Base-by-base conservation (phyloP, 2,329 filamentous ascomycete genomes). In the Dothidotthia symphoricarpi region DNA sequence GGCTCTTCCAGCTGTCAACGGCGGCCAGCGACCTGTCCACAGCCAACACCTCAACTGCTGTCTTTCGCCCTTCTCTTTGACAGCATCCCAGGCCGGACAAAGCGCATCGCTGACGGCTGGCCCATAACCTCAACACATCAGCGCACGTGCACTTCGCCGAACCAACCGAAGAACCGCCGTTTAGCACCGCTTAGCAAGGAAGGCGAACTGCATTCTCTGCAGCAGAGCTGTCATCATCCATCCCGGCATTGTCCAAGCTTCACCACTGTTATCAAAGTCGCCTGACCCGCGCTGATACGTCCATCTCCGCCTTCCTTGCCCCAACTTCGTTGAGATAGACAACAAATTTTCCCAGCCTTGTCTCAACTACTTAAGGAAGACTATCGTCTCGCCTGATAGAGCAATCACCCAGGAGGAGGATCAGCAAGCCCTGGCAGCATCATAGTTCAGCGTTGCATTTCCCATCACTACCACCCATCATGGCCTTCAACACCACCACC, bases 401-500 rank as follows among this genome's bases (percentile, higher is more conserved):
- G 19, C 9, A 6, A 22, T 9, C 19, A 22, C 9, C 19, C 19
- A 22, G 5, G 19, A 22, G 19, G 19, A 22, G 19, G 19, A 22
- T 9, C 9, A 22, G 9, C 5, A 22, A 22, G 9, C n/a, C n/a
- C n/a, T 25, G 24, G 24, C 12, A 7, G 24, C 24, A 7, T 25
- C 12, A 7, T 7, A 25, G 24, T 7, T 12, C 24, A n/a, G 25
- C 25, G 12, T 27, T 27, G 25, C 5, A 3, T 7, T 15, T 19
- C 5, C 16, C 8, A 3, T 12, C 11, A 13, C 16, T 16, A 11
- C 12, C 9, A 15, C 8, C 24, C 44, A 47, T 26, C 36, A 66
- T 66, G 63, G 50, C 59, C 34, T 36, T 55, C n/a, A 86, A 85
- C 35, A 90, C 85, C 49, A 45, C 47, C 15, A 81, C 77, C 51